Evolutionary conservation across 2,329 filamentous ascomycete species (phyloP), one percentile per base, ranked within the genome.

Genomic region (Chrysoporthe cubensis): DNA sequence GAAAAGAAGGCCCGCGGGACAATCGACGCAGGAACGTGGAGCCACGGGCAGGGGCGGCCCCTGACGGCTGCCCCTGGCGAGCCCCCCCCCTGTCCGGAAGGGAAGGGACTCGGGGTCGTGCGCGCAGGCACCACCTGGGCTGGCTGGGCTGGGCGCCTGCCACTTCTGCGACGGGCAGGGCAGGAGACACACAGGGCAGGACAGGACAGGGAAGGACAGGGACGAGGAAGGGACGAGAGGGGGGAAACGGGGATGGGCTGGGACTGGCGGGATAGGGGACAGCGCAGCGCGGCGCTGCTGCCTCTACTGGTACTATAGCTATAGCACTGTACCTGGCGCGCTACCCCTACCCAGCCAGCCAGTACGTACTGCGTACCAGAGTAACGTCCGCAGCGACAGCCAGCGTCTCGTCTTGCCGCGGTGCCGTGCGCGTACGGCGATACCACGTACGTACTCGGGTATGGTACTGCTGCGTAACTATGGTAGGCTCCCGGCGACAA

Each of bases 21-120:
- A 26, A 48, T 34, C 3, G 43, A 65, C 43, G 63, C 63, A 65
- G 63, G 63, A 65, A 65, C 63, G 37, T 60, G 63, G 63, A 60
- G 63, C 40, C n/a, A 18, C 6, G 54, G 46, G 34, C 63, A 65
- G 63, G 62, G 62, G 32, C 37, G 2, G 50, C 16, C 62, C 62
- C 48, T 63, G 61, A 8, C 60, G 9, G 9, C 6, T 40, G 5
- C 37, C 37, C 37, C 37, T 21, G 8, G 34, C 32, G 13, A 18
- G 9, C 2, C 43, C 44, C 32, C 14, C 13, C 50, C 50, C 50
- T 34, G 50, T 34, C 26, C 50, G 16, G 14, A 32, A 46, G 42
- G 42, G 21, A 42, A 61, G 40, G 8, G 21, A 18, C 48, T 26
- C 48, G n/a, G 9, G 48, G 21, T 32, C 48, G 21, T 52, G 48